Evolutionary conservation across 2,329 filamentous ascomycete species (phyloP), one percentile per base, ranked within the genome.

Genomic region (Boeremia lycopersici): DNA sequence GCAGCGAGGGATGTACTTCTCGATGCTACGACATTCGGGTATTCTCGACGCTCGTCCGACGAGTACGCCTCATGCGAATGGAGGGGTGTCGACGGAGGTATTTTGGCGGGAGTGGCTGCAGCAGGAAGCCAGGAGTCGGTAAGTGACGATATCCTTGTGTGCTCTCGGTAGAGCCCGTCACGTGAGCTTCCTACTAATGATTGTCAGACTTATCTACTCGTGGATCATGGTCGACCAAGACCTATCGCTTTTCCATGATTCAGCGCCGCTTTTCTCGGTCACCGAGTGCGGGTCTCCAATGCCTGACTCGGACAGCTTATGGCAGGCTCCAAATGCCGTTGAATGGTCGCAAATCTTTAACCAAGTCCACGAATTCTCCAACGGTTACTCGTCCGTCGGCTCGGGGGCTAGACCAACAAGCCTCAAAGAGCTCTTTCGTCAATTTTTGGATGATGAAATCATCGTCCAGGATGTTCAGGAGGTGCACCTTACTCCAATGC

Each of bases 191-290:
- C 67, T 59, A 67, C 61, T 65, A 57, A 66, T 53, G 38, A 4
- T 19, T 15, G 33, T 5, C 40, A 88, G 87, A 61, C 77, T 90
- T 29, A 84, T 89, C n/a, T 89, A 90, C 74, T 89, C 87, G 49
- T 90, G 87, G 85, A 84, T 88, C 17, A 88, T 89, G 83, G 81
- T 89, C 23, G 88, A 91, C 67, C 87, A 90, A 64, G 88, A 91
- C 46, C 43, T 72, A 3, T 71, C 71, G 3, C 71, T 45, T 64
- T 77, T 58, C 62, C 69, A 80, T 49, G 78, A 82, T 64, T 65
- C 68, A 2, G 65, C 65, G 28, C 70, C 71, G 0, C 75, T 89
- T 29, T 82, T 90, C 51, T 83, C 86, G 12, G 82, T 89, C 48
- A 86, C 82, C 28, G 86, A 90, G 53, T 82, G 89, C 42, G 81